Percentiles rank a stretch among this genome's conserved stretches.
phyloP scores from a whole-genome alignment of 2,329 filamentous ascomycete genomes.

The Didymellaceae sp. region DNA sequence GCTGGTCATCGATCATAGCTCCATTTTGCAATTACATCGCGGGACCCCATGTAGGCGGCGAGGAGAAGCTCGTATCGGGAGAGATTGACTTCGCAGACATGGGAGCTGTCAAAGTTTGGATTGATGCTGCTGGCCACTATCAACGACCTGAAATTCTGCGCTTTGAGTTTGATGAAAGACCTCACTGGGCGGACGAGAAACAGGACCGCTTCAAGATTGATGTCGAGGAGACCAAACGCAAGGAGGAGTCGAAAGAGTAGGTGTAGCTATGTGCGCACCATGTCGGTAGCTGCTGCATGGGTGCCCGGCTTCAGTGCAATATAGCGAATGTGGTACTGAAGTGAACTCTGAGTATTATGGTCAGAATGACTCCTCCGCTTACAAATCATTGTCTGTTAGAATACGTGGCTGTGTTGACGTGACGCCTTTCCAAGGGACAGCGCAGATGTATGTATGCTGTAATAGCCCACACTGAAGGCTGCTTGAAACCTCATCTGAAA shows the following conservation, averaged over 20 bases:
- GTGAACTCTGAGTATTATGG: too few relatives aligned
- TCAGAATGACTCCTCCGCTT: too few relatives aligned
- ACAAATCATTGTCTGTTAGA: too few relatives aligned
- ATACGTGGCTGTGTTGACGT: too few relatives aligned
- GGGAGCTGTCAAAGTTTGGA: slow-evolving; percentile 46
- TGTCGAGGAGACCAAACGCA: slow-evolving; percentile 19
- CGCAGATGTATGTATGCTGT: too few relatives aligned
- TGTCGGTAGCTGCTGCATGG: background rate
- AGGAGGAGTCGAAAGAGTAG: slow-evolving; percentile 18
- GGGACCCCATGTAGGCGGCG: slow-evolving; percentile 42
- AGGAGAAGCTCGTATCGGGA: slow-evolving; percentile 44
- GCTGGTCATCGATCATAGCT: slow-evolving; percentile 46
- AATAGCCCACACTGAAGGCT: too few relatives aligned
- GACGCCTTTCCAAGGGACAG: too few relatives aligned
- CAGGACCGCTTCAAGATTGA: slow-evolving; percentile 27
- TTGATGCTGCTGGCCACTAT: slow-evolving; percentile 48
- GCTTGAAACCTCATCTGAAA: too few relatives aligned
- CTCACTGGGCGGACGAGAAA: slow-evolving; percentile 45
- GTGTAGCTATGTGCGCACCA: background rate
- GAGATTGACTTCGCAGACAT: slow-evolving; percentile 46
- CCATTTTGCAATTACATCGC: slow-evolving; percentile 47
- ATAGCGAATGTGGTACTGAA: too few relatives aligned
- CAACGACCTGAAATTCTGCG: slow-evolving; percentile 46
- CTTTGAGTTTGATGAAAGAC: slow-evolving; percentile 37
- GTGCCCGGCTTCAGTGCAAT: background rate